Evolutionary conservation across 805 yeast species (phyloP).

Genomic region (Metschnikowia baotianmanensis): DNA sequence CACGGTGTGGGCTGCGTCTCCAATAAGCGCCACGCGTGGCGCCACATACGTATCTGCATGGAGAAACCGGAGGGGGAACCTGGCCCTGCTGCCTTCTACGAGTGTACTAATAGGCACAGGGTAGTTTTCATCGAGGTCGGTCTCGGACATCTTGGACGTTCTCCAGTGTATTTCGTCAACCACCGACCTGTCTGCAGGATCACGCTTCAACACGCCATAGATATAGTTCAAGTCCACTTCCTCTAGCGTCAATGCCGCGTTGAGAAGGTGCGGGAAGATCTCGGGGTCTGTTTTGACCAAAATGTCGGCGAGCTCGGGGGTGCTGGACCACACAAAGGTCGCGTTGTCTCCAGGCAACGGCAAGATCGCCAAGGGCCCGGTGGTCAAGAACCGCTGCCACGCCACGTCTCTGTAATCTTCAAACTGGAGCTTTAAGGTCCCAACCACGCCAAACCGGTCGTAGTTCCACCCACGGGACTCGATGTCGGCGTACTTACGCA

Average conservation of each 20-base stretch:
- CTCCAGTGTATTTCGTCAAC: constrained; percentile 77
- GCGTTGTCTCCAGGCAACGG: constrained; percentile 86
- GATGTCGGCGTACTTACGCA: constrained; percentile 74
- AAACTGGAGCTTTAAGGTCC: constrained; percentile 71
- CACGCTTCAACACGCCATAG: constrained; percentile 40
- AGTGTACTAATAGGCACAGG: constrained; percentile 60
- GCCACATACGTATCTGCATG: constrained; percentile 89
- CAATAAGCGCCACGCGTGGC: constrained; percentile 87
- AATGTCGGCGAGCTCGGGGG: constrained; percentile 68
- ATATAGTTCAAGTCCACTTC: constrained; percentile 74
- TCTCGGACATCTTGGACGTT: constrained; percentile 38
- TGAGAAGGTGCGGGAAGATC: constrained; percentile 66
- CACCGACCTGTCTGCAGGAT: constrained; percentile 47
- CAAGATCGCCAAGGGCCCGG: constrained; percentile 90
- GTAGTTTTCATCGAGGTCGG: constrained; percentile 53
- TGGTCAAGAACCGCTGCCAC: constrained; percentile 88
- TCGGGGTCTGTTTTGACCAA: constrained; percentile 57
- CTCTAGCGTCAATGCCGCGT: constrained; percentile 82
- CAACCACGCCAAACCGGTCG: constrained; percentile 88
- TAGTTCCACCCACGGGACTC: constrained; percentile 92
- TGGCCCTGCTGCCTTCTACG: constrained; percentile 66
- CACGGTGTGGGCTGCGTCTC: constrained; percentile 97
- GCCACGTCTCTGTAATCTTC: constrained; percentile 73
- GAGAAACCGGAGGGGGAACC: constrained; percentile 82
- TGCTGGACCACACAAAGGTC: constrained; percentile 92